A percentile compares a stretch with the other conserved stretches of the same genome.
phyloP scores from a whole-genome alignment of 2,329 filamentous ascomycete species.

The Colletotrichum chlorophyti region DNA sequence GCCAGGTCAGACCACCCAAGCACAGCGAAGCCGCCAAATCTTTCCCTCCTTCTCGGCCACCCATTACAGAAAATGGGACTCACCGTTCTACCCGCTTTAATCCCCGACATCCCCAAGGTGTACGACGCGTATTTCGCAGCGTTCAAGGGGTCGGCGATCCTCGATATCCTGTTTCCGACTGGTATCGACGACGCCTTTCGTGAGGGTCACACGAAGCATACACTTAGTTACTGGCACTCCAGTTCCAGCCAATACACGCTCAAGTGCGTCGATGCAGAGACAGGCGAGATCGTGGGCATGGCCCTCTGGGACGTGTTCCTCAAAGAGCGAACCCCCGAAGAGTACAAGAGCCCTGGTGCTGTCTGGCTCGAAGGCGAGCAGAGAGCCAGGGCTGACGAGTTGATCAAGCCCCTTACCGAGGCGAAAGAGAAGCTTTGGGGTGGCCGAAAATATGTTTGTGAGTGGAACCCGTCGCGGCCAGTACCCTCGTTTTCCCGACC shows the following conservation, averaged over 20 bases:
- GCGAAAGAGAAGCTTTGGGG: slow-evolving; percentile 48
- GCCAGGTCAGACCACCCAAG: background rate
- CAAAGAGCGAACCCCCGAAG: slow-evolving; percentile 43
- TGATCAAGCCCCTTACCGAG: slow-evolving; percentile 50
- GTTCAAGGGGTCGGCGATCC: slow-evolving; percentile 48
- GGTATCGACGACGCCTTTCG: slow-evolving; percentile 46
- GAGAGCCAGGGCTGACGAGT: slow-evolving; percentile 47
- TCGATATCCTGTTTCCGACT: slow-evolving; percentile 50
- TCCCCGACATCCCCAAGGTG: slow-evolving; percentile 51
- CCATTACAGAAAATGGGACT: slow-evolving; percentile 40
- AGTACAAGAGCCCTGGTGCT: slow-evolving; percentile 51
- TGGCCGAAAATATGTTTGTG: slow-evolving; percentile 47
- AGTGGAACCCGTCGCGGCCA: slow-evolving; percentile 32
- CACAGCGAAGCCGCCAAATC: background rate
- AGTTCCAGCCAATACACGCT: slow-evolving; percentile 50
- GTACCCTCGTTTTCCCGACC: background rate
- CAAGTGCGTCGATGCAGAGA: slow-evolving; percentile 53
- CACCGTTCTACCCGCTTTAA: slow-evolving; percentile 50
- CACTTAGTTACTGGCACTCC: slow-evolving; percentile 46
- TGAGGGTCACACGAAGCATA: slow-evolving; percentile 48
- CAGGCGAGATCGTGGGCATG: slow-evolving; percentile 53
- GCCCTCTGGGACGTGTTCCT: slow-evolving; percentile 52
- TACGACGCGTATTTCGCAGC: slow-evolving; percentile 56
- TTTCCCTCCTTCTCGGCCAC: slow-evolving; percentile 2
- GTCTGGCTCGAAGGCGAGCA: slow-evolving; percentile 53